A percentile compares a stretch with the other conserved stretches of the same genome.
These are phyloP conservation scores for Aureobasidium sp. DNA, from an alignment of 2,329 filamentous ascomycete genomes.

Conservation along the genomic window DNA sequence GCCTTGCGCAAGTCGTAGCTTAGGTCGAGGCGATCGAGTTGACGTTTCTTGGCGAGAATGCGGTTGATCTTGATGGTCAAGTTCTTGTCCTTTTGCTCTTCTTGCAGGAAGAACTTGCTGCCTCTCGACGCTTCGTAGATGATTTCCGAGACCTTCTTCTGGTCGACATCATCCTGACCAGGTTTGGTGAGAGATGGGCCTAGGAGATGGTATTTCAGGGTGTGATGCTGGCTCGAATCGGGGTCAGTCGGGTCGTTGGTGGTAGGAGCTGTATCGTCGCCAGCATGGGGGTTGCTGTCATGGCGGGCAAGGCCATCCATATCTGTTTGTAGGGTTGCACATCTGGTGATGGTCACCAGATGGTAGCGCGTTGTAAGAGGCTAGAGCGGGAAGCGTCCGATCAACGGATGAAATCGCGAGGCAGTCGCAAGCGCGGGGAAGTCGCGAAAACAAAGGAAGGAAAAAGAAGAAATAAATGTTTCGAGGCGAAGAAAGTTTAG, in stretches of 20 bases:
- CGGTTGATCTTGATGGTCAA: conserved; percentile 79
- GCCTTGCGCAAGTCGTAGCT: conserved; percentile 63
- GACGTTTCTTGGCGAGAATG: conserved; percentile 65
- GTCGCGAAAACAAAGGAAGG: not conserved
- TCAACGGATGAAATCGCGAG: not conserved
- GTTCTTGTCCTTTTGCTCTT: conserved; percentile 70
- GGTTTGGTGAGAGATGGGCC: conserved; percentile 90
- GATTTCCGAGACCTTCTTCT: conserved; percentile 86
- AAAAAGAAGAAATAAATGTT: not conserved
- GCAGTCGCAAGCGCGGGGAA: not conserved
- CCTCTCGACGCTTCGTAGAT: conserved; percentile 97
- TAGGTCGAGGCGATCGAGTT: conserved; percentile 68
- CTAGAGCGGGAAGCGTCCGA: not conserved
- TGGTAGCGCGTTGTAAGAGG: not conserved
- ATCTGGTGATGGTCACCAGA: conserved; percentile 11
- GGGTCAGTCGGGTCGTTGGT: conserved; percentile 4
- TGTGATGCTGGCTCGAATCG: conserved; percentile 42
- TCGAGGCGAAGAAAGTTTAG: not conserved
- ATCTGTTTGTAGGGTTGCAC: not conserved
- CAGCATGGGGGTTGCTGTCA: not conserved
- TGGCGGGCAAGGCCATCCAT: conserved; percentile 14
- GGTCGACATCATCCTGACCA: conserved; percentile 88
- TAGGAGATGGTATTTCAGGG: conserved; percentile 80
- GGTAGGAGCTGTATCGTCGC: not conserved
- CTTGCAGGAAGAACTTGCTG: conserved; percentile 90